A percentile compares a stretch with the other conserved stretches of the same genome.
phyloP scores from a whole-genome alignment of 805 yeast species.

The Monosporozyma unispora region DNA sequence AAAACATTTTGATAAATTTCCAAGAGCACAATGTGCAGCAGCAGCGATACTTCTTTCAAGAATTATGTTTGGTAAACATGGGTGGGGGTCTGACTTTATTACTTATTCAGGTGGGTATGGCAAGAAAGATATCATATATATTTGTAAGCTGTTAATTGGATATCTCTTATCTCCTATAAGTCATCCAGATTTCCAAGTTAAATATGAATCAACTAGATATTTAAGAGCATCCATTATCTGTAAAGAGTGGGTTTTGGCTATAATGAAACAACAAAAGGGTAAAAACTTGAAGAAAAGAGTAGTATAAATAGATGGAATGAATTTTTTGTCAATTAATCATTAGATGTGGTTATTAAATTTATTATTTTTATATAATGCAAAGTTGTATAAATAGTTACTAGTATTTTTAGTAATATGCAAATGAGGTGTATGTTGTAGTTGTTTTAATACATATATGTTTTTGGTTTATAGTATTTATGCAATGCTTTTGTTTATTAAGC shows the following conservation, averaged over 20 bases:
- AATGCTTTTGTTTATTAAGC: neutral
- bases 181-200: constrained; percentile 83
- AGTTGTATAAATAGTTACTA: neutral
- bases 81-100: constrained; percentile 76
- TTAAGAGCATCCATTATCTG: constrained; percentile 73
- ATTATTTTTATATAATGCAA: neutral
- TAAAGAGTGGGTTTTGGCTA: constrained; percentile 62
- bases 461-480: neutral
- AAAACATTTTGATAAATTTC: constrained; percentile 62
- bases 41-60: constrained; percentile 81
- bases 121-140: constrained; percentile 57
- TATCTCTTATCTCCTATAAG: constrained; percentile 68
- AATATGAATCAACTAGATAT: constrained; percentile 76
- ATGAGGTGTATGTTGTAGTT: neutral
- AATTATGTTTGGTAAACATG: constrained; percentile 54
- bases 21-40: constrained; percentile 68
- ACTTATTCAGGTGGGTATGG: constrained; percentile 90
- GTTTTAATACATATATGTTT: neutral
- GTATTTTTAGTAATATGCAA: neutral
- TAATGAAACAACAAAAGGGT: neutral
- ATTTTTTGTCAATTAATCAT: neutral
- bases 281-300: neutral
- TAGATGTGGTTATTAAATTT: neutral
- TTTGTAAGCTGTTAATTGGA: constrained; percentile 60
- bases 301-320: neutral